Conservation (phyloP, 345 rosid species). For the Fremontodendron californicum region DNA sequence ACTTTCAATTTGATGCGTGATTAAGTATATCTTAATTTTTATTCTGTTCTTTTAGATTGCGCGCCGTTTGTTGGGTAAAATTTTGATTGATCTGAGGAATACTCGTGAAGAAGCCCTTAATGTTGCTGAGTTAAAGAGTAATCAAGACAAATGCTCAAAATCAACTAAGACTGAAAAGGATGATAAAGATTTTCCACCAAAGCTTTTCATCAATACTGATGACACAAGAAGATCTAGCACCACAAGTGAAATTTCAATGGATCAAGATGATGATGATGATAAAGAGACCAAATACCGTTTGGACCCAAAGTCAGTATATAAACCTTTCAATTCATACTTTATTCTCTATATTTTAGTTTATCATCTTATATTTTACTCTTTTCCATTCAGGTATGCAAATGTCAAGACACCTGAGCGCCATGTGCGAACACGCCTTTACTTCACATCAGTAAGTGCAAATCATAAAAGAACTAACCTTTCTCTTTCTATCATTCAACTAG, state of each 20-base stretch:
- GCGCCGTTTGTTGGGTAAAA: constrained; percentile 93
- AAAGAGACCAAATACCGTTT: constrained; percentile 91
- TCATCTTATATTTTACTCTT: neutral
- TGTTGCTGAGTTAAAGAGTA: constrained; percentile 82
- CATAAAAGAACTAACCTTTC: neutral
- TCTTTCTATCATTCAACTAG: neutral
- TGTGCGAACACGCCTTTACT: constrained; percentile 95
- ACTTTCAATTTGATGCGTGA: neutral
- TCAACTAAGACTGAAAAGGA: constrained; percentile 48
- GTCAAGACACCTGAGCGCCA: constrained; percentile 99
- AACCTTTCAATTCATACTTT: neutral
- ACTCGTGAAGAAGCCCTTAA: constrained; percentile 94
- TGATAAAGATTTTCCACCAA: constrained; percentile 48
- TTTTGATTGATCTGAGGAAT: constrained; percentile 93
- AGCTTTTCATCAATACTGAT: constrained; percentile 48
- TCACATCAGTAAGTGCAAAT: constrained; percentile 81
- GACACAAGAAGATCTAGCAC: constrained; percentile 56
- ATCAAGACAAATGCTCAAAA: constrained; percentile 53
- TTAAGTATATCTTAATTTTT: neutral
- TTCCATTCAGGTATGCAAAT: constrained; percentile 77
- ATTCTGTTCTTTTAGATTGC: constrained; percentile 51
- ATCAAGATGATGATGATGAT: constrained; percentile 90
- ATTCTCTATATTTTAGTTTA: neutral
- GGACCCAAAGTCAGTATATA: constrained; percentile 70
- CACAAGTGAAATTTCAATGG: constrained; percentile 56